Percentiles rank a stretch among this genome's conserved stretches.
These are phyloP conservation scores for Macrocybe gigantea DNA, from an alignment of 768 basidiomycete species.

Conservation along the genomic window DNA sequence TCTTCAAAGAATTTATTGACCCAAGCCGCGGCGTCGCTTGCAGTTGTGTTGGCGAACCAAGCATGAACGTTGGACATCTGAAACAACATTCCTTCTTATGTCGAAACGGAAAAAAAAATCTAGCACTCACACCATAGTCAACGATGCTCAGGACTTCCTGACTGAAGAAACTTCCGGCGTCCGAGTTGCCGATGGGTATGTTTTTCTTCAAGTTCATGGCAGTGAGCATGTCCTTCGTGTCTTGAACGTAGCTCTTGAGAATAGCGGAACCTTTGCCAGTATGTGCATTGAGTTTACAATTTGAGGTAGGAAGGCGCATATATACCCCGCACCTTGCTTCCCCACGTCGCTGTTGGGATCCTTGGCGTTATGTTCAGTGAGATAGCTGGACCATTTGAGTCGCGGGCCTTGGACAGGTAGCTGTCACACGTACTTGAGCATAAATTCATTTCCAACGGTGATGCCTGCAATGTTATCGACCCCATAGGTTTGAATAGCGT, in stretches of 20 bases:
- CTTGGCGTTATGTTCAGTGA: constrained; percentile 37
- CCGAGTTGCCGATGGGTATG: constrained; percentile 74
- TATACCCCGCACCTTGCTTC: constrained; percentile 23
- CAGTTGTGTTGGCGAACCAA: constrained; percentile 81
- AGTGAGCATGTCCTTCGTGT: constrained; percentile 50
- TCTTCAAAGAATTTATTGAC: constrained; percentile 72
- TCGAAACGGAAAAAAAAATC: not conserved
- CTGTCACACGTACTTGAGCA: constrained; percentile 50
- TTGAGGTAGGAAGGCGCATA: not conserved
- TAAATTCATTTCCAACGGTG: constrained; percentile 91
- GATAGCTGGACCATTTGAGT: constrained; percentile 39
- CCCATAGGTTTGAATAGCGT: constrained; percentile 75
- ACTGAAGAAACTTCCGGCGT: constrained; percentile 85
- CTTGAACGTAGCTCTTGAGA: constrained; percentile 59
- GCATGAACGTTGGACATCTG: constrained; percentile 91
- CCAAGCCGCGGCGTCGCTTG: constrained; percentile 76
- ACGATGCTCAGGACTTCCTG: constrained; percentile 50
- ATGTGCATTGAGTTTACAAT: not conserved
- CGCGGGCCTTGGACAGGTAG: not conserved
- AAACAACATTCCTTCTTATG: not conserved
- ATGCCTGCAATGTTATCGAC: constrained; percentile 70
- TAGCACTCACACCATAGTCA: constrained; percentile 60
- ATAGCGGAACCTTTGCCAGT: constrained; percentile 42
- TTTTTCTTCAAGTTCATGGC: constrained; percentile 53
- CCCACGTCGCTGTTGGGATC: constrained; percentile 59